A percentile compares a stretch with the other conserved stretches of the same genome.
These are phyloP conservation scores for Cercospora brassicicola DNA, from an alignment of 2,329 filamentous ascomycete species.

Conservation along the genomic window DNA sequence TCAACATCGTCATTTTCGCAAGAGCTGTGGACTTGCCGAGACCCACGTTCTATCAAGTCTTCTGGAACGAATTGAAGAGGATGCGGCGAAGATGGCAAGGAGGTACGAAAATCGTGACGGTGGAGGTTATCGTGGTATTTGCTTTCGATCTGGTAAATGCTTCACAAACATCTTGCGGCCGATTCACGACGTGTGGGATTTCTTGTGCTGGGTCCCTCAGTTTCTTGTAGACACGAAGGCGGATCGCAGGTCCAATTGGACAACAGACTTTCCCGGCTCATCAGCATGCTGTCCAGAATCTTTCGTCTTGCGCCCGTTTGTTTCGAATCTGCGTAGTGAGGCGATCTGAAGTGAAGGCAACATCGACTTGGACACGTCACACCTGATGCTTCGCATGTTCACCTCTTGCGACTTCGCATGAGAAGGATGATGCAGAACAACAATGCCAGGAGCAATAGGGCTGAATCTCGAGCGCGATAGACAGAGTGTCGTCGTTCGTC, in stretches of 20 bases:
- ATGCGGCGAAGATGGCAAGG: not conserved
- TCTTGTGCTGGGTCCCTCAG: not conserved
- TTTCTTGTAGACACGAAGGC: not conserved
- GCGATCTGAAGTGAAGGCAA: not conserved
- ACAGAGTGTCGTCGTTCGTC: not conserved
- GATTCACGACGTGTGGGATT: not conserved
- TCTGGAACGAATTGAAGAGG: not conserved
- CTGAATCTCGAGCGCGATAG: not conserved
- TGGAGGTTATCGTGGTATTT: not conserved
- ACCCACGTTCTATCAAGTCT: not conserved
- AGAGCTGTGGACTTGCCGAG: not conserved
- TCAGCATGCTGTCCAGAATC: not conserved
- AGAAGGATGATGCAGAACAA: not conserved
- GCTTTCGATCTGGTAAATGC: not conserved
- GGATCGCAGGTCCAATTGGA: not conserved
- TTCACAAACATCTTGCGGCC: not conserved
- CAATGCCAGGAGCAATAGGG: not conserved
- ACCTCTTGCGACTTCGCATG: not conserved
- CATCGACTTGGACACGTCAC: not conserved
- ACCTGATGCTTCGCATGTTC: not conserved
- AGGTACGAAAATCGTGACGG: not conserved
- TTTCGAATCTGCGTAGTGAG: not conserved
- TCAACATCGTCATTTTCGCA: not conserved
- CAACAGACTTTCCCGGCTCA: not conserved
- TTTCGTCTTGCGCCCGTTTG: not conserved